Evolutionary conservation across 1,284 basidiomycete genomes (phyloP).

Genomic region (Cronartium quercuum): DNA sequence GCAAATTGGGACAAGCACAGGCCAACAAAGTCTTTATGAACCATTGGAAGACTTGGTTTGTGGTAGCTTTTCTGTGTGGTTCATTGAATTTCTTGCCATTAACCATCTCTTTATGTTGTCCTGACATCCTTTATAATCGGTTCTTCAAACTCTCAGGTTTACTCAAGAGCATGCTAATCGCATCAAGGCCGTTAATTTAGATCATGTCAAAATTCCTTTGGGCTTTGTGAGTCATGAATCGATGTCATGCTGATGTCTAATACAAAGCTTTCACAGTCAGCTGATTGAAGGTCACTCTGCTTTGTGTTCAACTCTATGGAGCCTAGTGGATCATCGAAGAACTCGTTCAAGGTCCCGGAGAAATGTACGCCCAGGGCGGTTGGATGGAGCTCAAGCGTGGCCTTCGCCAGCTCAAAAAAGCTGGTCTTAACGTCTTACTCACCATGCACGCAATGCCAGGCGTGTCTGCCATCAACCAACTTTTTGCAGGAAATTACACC

Average conservation of each 20-base stretch:
- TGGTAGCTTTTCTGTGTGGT: background rate
- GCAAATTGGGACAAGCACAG: slow-evolving; percentile 58
- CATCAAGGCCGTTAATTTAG: slow-evolving; percentile 58
- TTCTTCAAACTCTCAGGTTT: slow-evolving; percentile 57
- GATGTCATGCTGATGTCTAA: background rate
- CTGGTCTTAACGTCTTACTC: slow-evolving; percentile 26
- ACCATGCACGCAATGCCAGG: slow-evolving; percentile 63
- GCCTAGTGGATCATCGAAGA: slow-evolving; percentile 64
- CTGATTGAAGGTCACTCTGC: background rate
- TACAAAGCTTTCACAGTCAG: background rate
- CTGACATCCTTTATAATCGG: background rate
- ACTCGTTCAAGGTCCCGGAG: slow-evolving; percentile 59
- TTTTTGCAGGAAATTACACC: slow-evolving; percentile 65
- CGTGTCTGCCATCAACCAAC: slow-evolving; percentile 58
- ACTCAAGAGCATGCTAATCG: slow-evolving; percentile 58
- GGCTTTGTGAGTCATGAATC: slow-evolving; percentile 54
- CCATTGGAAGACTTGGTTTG: slow-evolving; percentile 57
- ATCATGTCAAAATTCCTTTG: slow-evolving; percentile 67
- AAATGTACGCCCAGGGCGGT: slow-evolving; percentile 65
- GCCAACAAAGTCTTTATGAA: slow-evolving; percentile 59
- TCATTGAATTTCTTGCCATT: slow-evolving; percentile 48
- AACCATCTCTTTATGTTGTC: slow-evolving; percentile 51
- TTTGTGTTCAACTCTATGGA: background rate
- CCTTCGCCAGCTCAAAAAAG: slow-evolving; percentile 17
- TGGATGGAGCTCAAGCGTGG: slow-evolving; percentile 54